Evolutionary conservation across 2,329 filamentous ascomycete genomes (phyloP), one percentile per base, ranked within the genome.

Genomic region (Xylariomycetidae sp.): DNA sequence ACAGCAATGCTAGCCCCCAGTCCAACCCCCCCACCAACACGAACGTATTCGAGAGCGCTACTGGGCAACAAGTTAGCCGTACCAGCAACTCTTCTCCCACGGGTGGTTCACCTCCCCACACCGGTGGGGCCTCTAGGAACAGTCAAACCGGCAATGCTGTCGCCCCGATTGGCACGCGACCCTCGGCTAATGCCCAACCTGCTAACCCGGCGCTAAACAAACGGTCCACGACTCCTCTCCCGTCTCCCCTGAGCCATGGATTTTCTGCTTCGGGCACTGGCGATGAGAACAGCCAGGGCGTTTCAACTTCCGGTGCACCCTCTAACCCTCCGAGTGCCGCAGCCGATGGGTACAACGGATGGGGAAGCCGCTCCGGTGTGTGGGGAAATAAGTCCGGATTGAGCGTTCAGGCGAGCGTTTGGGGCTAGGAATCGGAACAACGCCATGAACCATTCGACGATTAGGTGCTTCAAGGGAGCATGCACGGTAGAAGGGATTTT

Each of bases 161-260:
- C 33, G 90, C 88, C 15, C 90, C 92, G 13, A 97, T 97, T 49
- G 92, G 92, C 44, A 96, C 90, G 37, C 83, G 92, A 27, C 90
- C 90, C 4, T 73, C 77, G 13, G 74, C 72, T 25, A 61, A 62
- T 7, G 58, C 66, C 25, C 72, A 75, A 40, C 66, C 68, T 16
- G 56, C 69, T 19, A 82, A 80, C 51, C 71, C 75, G 20, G 69
- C 72, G 8, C 59, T 86, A 47, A 84, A 74, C 61, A 92, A 92
- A 59, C 85, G 87, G 39, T 87, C 89, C 0, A 94, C 87, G 6
- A 94, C 89, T 3, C 89, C 90, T 34, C 73, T 95, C 18, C 82
- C 88, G n/a, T 94, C 88, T n/a, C 88, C 89, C 10, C 70, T 92
- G 33, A 82, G 82, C 58, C 82, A 82, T 43, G 81, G 83, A 16